Evolutionary conservation across 176 grass and related monocot species (phyloP), one percentile per base, ranked within the genome.

Genomic region (Chrysopogon serrulatus): DNA sequence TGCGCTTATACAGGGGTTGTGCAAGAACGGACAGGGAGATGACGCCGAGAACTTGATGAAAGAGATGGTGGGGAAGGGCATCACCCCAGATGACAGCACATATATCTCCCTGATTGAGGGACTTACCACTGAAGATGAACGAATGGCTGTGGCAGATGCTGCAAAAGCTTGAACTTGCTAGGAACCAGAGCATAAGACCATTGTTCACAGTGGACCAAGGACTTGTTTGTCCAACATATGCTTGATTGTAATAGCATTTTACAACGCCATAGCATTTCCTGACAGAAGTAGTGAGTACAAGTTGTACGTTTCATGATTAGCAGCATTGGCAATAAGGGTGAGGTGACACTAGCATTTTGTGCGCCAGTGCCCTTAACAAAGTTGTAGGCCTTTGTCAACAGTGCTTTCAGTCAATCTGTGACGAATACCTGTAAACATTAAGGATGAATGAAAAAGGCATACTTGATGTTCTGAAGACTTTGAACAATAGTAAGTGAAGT

Each of bases 51-150:
- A 85, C 70, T 34, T 94, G 84, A 35, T 94, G 32, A 94, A 94
- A 87, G 92, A 94, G 90, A 94, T 92, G 89, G 89, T 94, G 32
- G 60, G 66, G 26, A 90, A 86, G 64, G 92, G 87, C 59, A 89
- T 92, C 78, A 87, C 83, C 76, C 92, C 87, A 40, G 78, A 90
- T 65, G 89, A 94, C 54, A 85, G 66, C 63, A 91, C 84, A 3
- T 94, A 94, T 65, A 94, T 94, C 65, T 82, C 89, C 0, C 86
- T 94, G 75, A 87, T 94, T 21, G 83, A 88, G 41, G 82, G 82
- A 24, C 82, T 91, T 77, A 71, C 82, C 19, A 85, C 65, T 64
- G 66, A 79, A 71, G 54, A 86, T 11, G 76, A 86, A 17, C 67
- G 67, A 26, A 47, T 40, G 44, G 42, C 71, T 53, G 82, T 30